Percentiles rank a stretch among this genome's conserved stretches.
These are phyloP conservation scores for Verticillium dahliae DNA, from an alignment of 2,329 filamentous ascomycete genomes.

Conservation along the genomic window DNA sequence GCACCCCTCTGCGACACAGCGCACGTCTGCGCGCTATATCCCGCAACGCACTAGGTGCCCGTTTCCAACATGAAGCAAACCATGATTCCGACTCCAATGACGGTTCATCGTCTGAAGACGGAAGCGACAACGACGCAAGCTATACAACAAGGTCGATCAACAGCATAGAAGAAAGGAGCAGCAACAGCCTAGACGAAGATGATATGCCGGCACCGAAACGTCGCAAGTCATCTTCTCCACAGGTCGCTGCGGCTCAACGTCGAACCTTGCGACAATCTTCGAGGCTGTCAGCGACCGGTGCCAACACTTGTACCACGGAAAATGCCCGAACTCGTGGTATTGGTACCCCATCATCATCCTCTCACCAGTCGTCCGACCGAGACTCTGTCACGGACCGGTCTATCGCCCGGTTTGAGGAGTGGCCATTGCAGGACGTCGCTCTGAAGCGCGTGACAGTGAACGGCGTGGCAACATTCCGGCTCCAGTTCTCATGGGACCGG, in stretches of 20 bases:
- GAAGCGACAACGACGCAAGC: background rate
- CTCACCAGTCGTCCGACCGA: background rate
- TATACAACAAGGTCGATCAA: background rate
- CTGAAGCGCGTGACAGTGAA: slow-evolving; percentile 2
- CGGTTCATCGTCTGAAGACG: background rate
- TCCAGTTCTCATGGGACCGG: slow-evolving; percentile 3
- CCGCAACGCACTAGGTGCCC: background rate
- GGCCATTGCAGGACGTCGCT: slow-evolving; percentile 1
- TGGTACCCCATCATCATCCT: background rate
- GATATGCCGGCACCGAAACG: slow-evolving; percentile 11
- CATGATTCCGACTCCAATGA: background rate
- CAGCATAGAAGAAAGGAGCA: background rate
- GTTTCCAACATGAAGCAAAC: background rate
- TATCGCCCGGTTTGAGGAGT: slow-evolving; percentile 1
- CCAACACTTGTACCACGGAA: background rate
- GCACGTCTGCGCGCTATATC: background rate
- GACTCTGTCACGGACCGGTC: background rate
- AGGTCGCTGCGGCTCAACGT: background rate
- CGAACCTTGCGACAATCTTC: background rate
- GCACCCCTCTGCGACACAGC: background rate
- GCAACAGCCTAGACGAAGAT: background rate
- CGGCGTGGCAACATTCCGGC: background rate
- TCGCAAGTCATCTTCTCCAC: background rate
- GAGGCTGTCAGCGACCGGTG: background rate
- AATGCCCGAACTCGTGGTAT: background rate